phyloP scores from a whole-genome alignment of 495 filamentous ascomycete genomes.

The Gamarada debralockiae region DNA sequence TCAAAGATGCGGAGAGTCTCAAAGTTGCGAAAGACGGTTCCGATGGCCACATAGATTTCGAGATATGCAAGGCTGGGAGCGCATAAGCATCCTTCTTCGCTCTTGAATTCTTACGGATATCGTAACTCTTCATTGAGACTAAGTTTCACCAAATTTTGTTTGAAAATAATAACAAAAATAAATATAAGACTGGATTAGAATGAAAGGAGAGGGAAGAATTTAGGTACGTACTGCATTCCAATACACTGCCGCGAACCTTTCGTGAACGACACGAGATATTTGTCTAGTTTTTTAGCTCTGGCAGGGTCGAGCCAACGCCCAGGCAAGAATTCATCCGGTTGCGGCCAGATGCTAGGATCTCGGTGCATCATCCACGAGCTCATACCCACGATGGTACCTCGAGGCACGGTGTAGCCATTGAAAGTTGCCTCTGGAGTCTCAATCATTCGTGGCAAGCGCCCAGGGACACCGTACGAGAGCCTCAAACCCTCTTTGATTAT shows the following conservation, averaged over 20 bases:
- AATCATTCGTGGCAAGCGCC: conserved; percentile 27
- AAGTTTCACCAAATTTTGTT: too few species aligned
- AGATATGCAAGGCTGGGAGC: conserved; percentile 29
- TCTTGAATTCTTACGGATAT: too few species aligned
- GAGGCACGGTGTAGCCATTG: conserved; percentile 25
- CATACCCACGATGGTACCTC: conserved; percentile 24
- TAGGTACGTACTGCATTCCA: conserved; percentile 27
- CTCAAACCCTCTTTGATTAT: too few species aligned
- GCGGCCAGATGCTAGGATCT: conserved; percentile 16
- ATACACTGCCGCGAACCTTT: conserved; percentile 33
- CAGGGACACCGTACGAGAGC: conserved; percentile 26
- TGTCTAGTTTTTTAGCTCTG: conserved; percentile 18
- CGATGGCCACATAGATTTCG: conserved; percentile 29
- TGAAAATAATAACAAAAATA: too few species aligned
- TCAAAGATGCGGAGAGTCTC: conserved; percentile 19
- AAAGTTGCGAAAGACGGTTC: conserved; percentile 28
- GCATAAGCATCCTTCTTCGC: too few species aligned
- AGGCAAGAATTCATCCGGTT: conserved; percentile 6
- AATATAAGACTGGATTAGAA: too few species aligned
- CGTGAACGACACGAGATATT: conserved; percentile 32
- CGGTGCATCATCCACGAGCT: conserved; percentile 26
- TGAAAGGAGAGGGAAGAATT: too few species aligned
- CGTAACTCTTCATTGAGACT: too few species aligned
- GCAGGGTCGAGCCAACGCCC: background rate
- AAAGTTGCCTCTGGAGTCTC: conserved; percentile 23